These are phyloP conservation scores for Glaciozyma antarctica DNA, from an alignment of 768 basidiomycete species.

Conservation along the genomic window DNA sequence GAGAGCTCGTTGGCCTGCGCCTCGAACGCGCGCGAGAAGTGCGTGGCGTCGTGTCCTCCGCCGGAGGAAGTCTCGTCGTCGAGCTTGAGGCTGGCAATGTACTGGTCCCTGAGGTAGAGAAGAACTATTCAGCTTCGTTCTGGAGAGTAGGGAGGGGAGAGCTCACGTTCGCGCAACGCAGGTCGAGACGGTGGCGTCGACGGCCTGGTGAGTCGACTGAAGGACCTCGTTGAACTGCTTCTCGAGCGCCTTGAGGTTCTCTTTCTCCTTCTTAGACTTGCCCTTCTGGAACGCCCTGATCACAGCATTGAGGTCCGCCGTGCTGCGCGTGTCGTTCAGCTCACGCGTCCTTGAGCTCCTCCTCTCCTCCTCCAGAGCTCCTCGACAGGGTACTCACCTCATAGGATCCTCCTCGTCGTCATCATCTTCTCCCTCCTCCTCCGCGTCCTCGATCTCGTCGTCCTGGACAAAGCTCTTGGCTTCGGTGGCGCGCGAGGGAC, in stretches of 20 bases:
- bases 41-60: not conserved
- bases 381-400: not conserved
- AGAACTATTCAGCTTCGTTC: not conserved
- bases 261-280: conserved; percentile 3
- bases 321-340: not conserved
- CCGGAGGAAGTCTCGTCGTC: not conserved
- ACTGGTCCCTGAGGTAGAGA: not conserved
- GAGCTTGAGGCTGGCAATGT: not conserved
- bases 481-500: too few species aligned
- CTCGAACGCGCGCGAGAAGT: not conserved
- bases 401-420: conserved; percentile 1
- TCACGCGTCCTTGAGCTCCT: not conserved
- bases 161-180: not conserved
- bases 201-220: not conserved
- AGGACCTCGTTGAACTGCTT: conserved; percentile 23
- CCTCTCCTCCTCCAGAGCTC: not conserved
- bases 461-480: not conserved
- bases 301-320: not conserved
- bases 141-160: too few species aligned
- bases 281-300: conserved; percentile 1
- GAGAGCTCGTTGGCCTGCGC: not conserved
- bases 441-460: not conserved
- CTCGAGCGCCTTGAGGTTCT: not conserved
- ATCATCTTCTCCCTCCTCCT: not conserved
- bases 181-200: not conserved